These are phyloP conservation scores for Glycine latifolia DNA, from an alignment of 306 rosid genomes.

Conservation along the genomic window DNA sequence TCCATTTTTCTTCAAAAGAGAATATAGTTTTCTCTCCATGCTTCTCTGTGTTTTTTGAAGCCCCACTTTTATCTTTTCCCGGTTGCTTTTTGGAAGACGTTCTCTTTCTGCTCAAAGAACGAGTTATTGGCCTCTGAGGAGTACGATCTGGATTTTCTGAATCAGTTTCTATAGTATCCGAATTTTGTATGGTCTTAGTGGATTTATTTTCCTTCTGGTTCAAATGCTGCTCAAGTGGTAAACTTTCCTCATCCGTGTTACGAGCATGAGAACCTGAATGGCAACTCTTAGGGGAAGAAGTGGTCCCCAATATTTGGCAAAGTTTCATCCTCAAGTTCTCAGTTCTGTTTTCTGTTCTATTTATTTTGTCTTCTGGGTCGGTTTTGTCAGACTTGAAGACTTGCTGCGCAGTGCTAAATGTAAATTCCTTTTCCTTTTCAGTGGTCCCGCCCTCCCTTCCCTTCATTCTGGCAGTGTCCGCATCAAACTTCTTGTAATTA, in stretches of 20 bases:
- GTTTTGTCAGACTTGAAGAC: slow-evolving; percentile 53
- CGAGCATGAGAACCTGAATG: slow-evolving; percentile 54
- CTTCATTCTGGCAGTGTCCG: slow-evolving; percentile 54
- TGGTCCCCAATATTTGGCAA: slow-evolving; percentile 77
- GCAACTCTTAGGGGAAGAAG: slow-evolving; percentile 64
- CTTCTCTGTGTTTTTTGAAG: slow-evolving; percentile 53
- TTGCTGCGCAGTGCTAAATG: slow-evolving; percentile 56
- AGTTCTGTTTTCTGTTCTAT: slow-evolving; percentile 66
- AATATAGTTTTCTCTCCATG: slow-evolving; percentile 54
- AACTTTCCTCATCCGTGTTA: slow-evolving; percentile 49
- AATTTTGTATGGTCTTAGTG: slow-evolving; percentile 62
- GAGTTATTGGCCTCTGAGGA: slow-evolving; percentile 73
- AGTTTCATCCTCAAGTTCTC: slow-evolving; percentile 85
- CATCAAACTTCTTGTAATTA: slow-evolving; percentile 55
- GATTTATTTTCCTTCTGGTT: slow-evolving; percentile 52
- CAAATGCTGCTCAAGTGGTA: slow-evolving; percentile 53
- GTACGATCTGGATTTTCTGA: slow-evolving; percentile 69
- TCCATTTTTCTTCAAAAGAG: slow-evolving; percentile 55
- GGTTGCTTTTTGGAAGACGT: slow-evolving; percentile 51
- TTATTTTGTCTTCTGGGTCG: slow-evolving; percentile 48
- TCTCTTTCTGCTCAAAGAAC: slow-evolving; percentile 65
- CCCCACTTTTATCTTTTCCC: slow-evolving; percentile 50
- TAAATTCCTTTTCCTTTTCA: slow-evolving; percentile 60
- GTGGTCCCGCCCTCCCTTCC: slow-evolving; percentile 52
- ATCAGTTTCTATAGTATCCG: slow-evolving; percentile 90